A percentile compares a stretch with the other conserved stretches of the same genome.
Evolutionary conservation across 2,329 filamentous ascomycete species (phyloP).

Genomic region (Penicillium vulpinum): DNA sequence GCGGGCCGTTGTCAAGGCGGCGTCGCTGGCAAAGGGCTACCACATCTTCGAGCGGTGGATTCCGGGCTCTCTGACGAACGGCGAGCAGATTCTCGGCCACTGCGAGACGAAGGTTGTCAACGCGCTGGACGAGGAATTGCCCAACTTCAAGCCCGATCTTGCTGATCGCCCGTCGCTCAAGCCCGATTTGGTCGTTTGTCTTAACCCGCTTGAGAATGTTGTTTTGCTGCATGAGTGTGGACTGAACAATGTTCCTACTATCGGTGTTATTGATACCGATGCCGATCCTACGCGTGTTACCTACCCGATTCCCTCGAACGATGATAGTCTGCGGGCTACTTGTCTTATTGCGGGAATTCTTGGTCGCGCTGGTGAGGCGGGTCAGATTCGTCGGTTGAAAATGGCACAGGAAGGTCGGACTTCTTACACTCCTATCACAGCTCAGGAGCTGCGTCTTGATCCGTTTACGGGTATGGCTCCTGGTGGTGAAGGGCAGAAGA

Average conservation of each 20-base stretch:
- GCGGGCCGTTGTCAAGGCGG: conserved; percentile 76
- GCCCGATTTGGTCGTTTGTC: conserved; percentile 86
- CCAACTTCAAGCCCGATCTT: conserved; percentile 67
- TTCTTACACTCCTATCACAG: conserved; percentile 51
- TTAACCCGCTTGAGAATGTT: conserved; percentile 93
- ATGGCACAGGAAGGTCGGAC: conserved; percentile 63
- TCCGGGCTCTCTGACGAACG: conserved; percentile 88
- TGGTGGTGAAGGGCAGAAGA: conserved; percentile 15
- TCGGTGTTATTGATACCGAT: conserved; percentile 93
- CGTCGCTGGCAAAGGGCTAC: conserved; percentile 73
- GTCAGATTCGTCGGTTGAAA: conserved; percentile 66
- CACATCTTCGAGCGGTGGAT: conserved; percentile 94
- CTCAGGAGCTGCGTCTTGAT: conserved; percentile 27
- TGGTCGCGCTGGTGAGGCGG: conserved; percentile 77
- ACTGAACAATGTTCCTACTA: conserved; percentile 83
- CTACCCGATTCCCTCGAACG: conserved; percentile 94
- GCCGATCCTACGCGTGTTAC: conserved; percentile 91
- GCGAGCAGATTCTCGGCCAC: conserved; percentile 77
- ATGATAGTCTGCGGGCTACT: conserved; percentile 85
- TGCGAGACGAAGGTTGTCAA: conserved; percentile 75
- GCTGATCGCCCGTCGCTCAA: conserved; percentile 65
- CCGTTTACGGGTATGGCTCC: conserved; percentile 23
- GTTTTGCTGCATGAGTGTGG: conserved; percentile 89
- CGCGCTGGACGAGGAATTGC: conserved; percentile 64
- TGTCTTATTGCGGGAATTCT: conserved; percentile 82